Percentiles rank a stretch among this genome's conserved stretches.
These are phyloP conservation scores for Penicillium sumatraense DNA, from an alignment of 2,329 filamentous ascomycete species.

Conservation along the genomic window DNA sequence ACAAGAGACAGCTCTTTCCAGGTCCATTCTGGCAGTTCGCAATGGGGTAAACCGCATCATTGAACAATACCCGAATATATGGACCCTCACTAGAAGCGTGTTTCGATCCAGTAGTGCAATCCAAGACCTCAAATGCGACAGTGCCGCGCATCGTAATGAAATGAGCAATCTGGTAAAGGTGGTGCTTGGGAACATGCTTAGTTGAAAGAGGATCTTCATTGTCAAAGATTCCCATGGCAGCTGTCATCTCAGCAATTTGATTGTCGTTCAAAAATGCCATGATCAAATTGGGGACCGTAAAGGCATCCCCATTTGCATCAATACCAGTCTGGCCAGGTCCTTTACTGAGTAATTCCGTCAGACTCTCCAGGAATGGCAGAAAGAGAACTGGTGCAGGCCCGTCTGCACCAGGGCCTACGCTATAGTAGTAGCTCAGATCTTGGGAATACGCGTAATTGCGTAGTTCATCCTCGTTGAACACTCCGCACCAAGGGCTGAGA, in stretches of 20 bases:
- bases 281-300: constrained; percentile 60
- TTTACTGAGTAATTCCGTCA: constrained; percentile 58
- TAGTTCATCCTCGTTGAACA: constrained; percentile 67
- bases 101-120: constrained; percentile 44
- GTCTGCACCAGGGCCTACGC: constrained; percentile 59
- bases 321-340: constrained; percentile 58
- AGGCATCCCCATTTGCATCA: constrained; percentile 33
- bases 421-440: constrained; percentile 71
- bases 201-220: constrained; percentile 55
- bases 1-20: constrained; percentile 57
- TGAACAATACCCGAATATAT: constrained; percentile 60
- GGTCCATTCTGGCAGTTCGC: constrained; percentile 60
- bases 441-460: constrained; percentile 69
- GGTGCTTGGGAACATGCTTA: constrained; percentile 51
- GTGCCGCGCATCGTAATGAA: constrained; percentile 69
- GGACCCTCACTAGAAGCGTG: constrained; percentile 40
- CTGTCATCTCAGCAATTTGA: constrained; percentile 65
- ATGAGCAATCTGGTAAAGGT: constrained; percentile 60
- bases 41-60: constrained; percentile 67
- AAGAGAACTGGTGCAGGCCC: constrained; percentile 60
- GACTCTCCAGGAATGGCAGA: constrained; percentile 62
- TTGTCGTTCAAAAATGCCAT: constrained; percentile 69
- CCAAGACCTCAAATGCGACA: constrained; percentile 66
- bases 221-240: constrained; percentile 66
- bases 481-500: constrained; percentile 65